Evolutionary conservation across 805 yeast species (phyloP).

Genomic region (Kluyveromyces wickerhamii): DNA sequence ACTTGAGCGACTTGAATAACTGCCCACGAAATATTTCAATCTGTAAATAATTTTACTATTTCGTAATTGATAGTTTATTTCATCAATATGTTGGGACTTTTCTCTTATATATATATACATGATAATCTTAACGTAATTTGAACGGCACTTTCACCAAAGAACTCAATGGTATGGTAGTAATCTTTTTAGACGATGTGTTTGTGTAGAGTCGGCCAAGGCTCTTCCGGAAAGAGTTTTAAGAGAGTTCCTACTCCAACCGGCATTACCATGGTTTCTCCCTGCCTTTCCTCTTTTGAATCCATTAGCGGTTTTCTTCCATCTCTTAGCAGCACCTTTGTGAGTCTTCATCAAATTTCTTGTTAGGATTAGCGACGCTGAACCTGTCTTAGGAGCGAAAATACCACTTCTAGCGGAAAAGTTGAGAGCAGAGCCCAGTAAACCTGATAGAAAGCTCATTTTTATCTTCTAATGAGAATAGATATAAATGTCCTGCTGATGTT

Average conservation of each 20-base stretch:
- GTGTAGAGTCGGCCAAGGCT: slow-evolving; percentile 46
- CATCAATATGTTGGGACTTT: too few relatives aligned
- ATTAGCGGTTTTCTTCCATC: slow-evolving; percentile 71
- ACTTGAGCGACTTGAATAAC: too few relatives aligned
- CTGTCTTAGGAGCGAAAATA: background rate
- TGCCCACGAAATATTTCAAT: too few relatives aligned
- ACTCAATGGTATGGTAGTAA: slow-evolving; percentile 39
- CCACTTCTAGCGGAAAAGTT: slow-evolving; percentile 3
- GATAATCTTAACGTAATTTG: too few relatives aligned
- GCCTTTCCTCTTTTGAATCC: slow-evolving; percentile 66
- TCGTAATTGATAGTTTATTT: too few relatives aligned
- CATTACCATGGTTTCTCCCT: slow-evolving; percentile 89
- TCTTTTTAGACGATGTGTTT: slow-evolving; percentile 51
- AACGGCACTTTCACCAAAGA: too few relatives aligned
- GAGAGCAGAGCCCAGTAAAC: background rate
- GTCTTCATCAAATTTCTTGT: slow-evolving; percentile 51
- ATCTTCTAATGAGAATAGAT: too few relatives aligned
- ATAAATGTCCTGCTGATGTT: too few relatives aligned
- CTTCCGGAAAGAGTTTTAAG: slow-evolving; percentile 54
- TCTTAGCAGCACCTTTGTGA: slow-evolving; percentile 78
- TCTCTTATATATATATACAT: too few relatives aligned
- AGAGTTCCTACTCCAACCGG: slow-evolving; percentile 68
- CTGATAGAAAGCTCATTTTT: background rate
- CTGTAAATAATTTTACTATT: too few relatives aligned
- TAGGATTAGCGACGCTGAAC: slow-evolving; percentile 9